phyloP scores from a whole-genome alignment of 2,329 filamentous ascomycete species.

The Fusarium sp. region DNA sequence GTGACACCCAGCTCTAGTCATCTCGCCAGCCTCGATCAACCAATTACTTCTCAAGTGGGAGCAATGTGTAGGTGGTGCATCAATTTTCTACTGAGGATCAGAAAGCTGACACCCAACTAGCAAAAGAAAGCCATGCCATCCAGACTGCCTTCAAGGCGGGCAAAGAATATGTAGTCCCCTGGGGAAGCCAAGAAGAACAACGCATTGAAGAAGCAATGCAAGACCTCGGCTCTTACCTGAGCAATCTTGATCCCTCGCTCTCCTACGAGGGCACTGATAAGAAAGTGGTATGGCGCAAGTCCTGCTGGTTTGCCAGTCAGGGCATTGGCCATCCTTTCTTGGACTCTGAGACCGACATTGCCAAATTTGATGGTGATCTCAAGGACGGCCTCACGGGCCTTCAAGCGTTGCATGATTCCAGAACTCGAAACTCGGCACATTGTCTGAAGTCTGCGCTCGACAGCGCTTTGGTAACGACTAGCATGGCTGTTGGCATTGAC shows the following conservation, averaged over 20 bases:
- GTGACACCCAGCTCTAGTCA: background rate
- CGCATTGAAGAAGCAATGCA: slow-evolving; percentile 14
- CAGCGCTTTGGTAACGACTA: background rate
- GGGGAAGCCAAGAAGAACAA: slow-evolving; percentile 1
- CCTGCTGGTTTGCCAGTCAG: slow-evolving; percentile 19
- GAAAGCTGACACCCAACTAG: rapidly evolving
- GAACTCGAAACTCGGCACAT: background rate
- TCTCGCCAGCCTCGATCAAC: background rate
- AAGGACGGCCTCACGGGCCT: slow-evolving; percentile 10
- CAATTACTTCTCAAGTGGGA: background rate
- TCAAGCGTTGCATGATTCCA: background rate
- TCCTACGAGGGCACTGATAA: slow-evolving; percentile 23
- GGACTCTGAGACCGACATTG: slow-evolving; percentile 1
- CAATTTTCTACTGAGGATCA: background rate
- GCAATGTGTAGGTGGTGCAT: background rate
- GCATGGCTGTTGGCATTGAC: slow-evolving; percentile 8
- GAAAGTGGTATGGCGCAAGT: slow-evolving; percentile 20
- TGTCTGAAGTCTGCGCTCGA: slow-evolving; percentile 4
- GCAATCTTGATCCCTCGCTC: slow-evolving; percentile 4
- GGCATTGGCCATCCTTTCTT: slow-evolving; percentile 12
- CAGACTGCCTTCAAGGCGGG: background rate
- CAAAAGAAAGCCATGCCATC: background rate
- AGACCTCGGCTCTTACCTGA: slow-evolving; percentile 2
- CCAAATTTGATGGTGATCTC: slow-evolving; percentile 15
- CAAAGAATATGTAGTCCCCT: slow-evolving; percentile 11